Percentiles rank a stretch among this genome's conserved stretches.
These are phyloP conservation scores for Amborella trichopoda DNA, from an alignment of 164 flowering plant genomes.

Conservation along the genomic window DNA sequence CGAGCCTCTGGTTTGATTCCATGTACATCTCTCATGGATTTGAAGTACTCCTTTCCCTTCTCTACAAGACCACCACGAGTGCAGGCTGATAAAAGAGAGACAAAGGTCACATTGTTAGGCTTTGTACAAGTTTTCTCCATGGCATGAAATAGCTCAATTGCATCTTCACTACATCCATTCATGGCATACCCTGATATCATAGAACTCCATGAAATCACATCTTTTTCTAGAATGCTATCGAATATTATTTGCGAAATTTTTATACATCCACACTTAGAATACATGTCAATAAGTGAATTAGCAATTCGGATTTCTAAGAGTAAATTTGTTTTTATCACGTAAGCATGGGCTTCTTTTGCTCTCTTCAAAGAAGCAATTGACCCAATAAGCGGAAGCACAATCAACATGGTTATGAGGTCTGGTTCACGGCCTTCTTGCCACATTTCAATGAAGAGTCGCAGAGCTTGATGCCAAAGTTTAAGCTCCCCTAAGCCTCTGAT, in stretches of 20 bases:
- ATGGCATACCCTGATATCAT: constrained; percentile 9
- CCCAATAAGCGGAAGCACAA: constrained; percentile 7
- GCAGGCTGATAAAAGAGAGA: constrained; percentile 10
- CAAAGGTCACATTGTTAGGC: constrained; percentile 8
- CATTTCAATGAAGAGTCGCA: constrained; percentile 1
- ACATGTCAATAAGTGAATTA: constrained; percentile 17
- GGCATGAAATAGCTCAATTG: constrained; percentile 4
- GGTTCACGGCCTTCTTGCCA: constrained; percentile 3
- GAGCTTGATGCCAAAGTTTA: background rate
- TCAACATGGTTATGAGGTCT: constrained; percentile 6
- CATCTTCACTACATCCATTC: constrained; percentile 8
- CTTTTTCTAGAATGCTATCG: constrained; percentile 4
- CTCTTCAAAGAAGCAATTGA: constrained; percentile 6
- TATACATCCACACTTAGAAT: constrained; percentile 17
- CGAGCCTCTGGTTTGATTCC: constrained; percentile 3
- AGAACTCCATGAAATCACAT: constrained; percentile 11
- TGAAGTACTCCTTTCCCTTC: constrained; percentile 5
- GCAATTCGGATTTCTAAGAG: background rate
- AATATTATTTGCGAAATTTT: constrained; percentile 4
- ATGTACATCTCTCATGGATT: constrained; percentile 7
- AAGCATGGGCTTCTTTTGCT: constrained; percentile 8
- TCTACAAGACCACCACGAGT: constrained; percentile 8
- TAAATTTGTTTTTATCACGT: constrained; percentile 5
- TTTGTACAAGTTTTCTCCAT: constrained; percentile 4
- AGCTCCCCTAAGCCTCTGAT: constrained; percentile 9